Conservation (phyloP, 2,329 filamentous ascomycete genomes). For the Claviceps spartinae region DNA sequence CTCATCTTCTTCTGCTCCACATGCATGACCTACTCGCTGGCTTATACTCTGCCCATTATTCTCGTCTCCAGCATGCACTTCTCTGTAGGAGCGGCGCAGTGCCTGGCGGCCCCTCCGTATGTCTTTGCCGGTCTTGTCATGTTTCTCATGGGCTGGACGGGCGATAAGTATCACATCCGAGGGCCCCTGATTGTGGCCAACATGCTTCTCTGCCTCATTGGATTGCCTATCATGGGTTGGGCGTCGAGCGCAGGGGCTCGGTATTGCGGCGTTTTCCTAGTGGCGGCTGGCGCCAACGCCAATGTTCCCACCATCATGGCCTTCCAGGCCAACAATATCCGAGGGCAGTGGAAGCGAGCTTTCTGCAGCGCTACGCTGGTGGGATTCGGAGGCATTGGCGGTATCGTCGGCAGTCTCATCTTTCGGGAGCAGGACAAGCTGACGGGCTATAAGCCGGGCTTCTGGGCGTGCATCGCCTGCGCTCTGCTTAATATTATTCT, state of each 20-base stretch:
- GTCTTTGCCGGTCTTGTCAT: slow-evolving; percentile 51
- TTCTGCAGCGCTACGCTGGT: slow-evolving; percentile 66
- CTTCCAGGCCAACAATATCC: slow-evolving; percentile 79
- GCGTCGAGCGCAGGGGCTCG: slow-evolving; percentile 39
- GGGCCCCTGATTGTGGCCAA: slow-evolving; percentile 55
- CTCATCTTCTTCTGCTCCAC: slow-evolving; percentile 52
- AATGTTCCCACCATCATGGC: slow-evolving; percentile 64
- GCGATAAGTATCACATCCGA: slow-evolving; percentile 53
- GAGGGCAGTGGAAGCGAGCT: slow-evolving; percentile 79
- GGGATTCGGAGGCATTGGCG: slow-evolving; percentile 63
- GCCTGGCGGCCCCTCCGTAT: slow-evolving; percentile 58
- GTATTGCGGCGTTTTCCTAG: slow-evolving; percentile 64
- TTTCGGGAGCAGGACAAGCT: slow-evolving; percentile 46
- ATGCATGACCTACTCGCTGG: slow-evolving; percentile 60
- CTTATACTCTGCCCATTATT: slow-evolving; percentile 69
- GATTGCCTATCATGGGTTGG: slow-evolving; percentile 62
- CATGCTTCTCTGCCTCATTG: slow-evolving; percentile 51
- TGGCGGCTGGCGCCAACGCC: slow-evolving; percentile 62
- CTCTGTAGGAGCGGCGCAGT: slow-evolving; percentile 48
- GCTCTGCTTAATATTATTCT: slow-evolving; percentile 32
- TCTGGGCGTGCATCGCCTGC: slow-evolving; percentile 41
- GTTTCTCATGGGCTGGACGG: slow-evolving; percentile 44
- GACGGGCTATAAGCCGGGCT: slow-evolving; percentile 39
- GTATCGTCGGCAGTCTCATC: slow-evolving; percentile 61
- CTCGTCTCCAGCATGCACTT: slow-evolving; percentile 51